Base-by-base conservation (phyloP, 2,329 filamentous ascomycete species). In the Pseudogymnoascus sp. region DNA sequence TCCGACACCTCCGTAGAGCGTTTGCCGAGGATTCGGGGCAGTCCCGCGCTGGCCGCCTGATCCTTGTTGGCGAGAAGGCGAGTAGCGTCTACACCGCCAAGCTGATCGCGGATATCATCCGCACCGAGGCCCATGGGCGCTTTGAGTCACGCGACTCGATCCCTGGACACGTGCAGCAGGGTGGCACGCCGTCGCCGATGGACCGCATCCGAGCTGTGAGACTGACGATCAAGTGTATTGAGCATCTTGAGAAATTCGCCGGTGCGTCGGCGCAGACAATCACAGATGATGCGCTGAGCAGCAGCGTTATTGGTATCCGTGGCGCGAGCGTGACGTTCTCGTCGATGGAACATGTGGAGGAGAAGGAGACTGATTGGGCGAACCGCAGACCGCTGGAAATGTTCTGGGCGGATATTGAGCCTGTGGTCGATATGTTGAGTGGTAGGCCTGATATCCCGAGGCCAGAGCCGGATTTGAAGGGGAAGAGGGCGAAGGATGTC, bases 31-130 rank as follows among this genome's bases (percentile, higher is more conserved):
- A 99, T 75, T 86, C 85, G 69, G 94, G 94, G 61, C 89, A 94
- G 72, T 90, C 87, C 55, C 86, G 92, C 59, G 92, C 92, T 0
- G 94, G 94, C 34, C 92, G 96, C 66, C 82, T 97, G 63, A 95
- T 99, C 64, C 83, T 99, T n/a, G 85, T 95, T 72, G 97, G 97
- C 74, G 94, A 99, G 74, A 92, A 91, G 74, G 89, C 94, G 5
- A 95, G 89, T 68, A 85, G 82, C 68, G 92, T 92, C 13, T 97
- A 96, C 79, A 89, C 82, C 57, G 95, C 94, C 15, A 91, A 95
- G 73, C 83, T 96, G 61, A 92, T 99, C 68, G 92, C 92, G 33
- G 88, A 92, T 70, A 96, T 97, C 75, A 96, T 99, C 75, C 89
- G 89, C 61, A 91, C 95, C 66, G 94, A 97, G 73, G 89, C 91